These are phyloP conservation scores for Dissophora globulifera DNA, from an alignment of 192 early-diverging fungal species.

Conservation along the genomic window DNA sequence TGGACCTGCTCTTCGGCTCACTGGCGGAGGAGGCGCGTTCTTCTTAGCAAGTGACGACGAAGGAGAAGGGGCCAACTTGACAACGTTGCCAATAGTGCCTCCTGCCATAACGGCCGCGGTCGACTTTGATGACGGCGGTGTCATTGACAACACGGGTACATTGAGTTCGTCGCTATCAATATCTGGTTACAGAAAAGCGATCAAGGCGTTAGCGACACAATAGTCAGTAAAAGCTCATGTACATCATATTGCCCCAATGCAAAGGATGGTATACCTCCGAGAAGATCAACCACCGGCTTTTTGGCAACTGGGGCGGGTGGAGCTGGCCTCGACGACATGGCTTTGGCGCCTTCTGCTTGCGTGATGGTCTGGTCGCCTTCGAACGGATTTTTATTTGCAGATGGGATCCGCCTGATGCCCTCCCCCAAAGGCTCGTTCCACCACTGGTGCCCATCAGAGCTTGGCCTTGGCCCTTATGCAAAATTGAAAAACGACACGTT, in stretches of 20 bases:
- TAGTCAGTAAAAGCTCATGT: background rate
- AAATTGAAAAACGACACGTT: background rate
- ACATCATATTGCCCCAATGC: background rate
- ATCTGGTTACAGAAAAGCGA: background rate
- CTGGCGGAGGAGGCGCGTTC: conserved; percentile 28
- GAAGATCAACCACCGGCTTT: conserved; percentile 28
- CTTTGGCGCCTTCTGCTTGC: background rate
- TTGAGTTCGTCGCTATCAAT: background rate
- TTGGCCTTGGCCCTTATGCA: conserved; percentile 58
- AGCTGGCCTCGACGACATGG: conserved; percentile 9
- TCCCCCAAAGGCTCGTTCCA: conserved; percentile 59
- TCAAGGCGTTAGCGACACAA: no score
- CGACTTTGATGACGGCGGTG: background rate
- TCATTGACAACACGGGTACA: background rate
- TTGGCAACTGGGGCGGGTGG: background rate
- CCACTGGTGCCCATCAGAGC: conserved; percentile 63
- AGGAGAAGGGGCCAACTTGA: no score
- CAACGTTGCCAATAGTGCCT: no score
- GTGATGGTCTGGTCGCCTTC: conserved; percentile 22
- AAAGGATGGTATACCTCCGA: conserved; percentile 33
- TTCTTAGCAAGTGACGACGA: background rate
- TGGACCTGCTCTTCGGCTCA: conserved; percentile 8
- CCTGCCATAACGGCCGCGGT: background rate
- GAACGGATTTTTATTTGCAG: conserved; percentile 44
- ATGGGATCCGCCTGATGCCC: conserved; percentile 16